phyloP scores from a whole-genome alignment of 192 early-diverging fungal genomes.

The Entrophospora sp. region DNA sequence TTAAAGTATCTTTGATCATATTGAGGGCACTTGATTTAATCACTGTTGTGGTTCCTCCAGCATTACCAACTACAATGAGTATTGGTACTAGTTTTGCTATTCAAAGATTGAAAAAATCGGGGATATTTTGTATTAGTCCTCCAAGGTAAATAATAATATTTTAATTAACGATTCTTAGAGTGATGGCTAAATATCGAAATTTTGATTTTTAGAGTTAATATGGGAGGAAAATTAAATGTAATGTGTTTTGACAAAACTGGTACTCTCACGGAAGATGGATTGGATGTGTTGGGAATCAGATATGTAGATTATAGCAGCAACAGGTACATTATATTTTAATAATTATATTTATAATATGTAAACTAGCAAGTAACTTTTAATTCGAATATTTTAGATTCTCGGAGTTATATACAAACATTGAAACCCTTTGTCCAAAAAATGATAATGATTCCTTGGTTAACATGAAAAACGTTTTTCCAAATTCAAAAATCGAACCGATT shows the following conservation, averaged over 20 bases:
- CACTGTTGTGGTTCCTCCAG: conserved; percentile 95
- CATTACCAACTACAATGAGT: conserved; percentile 94
- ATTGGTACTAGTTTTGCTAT: conserved; percentile 97
- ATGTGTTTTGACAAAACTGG: conserved; percentile 99
- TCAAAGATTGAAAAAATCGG: conserved; percentile 59
- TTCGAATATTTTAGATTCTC: background rate
- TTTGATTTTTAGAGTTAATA: conserved; percentile 61
- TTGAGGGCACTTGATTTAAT: conserved; percentile 92
- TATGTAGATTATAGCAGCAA: conserved; percentile 35
- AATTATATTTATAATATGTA: no score
- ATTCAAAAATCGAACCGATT: conserved; percentile 21
- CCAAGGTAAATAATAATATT: conserved; percentile 30
- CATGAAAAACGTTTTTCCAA: background rate
- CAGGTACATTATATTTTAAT: no score
- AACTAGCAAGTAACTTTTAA: no score
- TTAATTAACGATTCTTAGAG: no score
- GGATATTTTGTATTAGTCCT: conserved; percentile 92
- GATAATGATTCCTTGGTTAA: background rate
- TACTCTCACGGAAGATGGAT: conserved; percentile 90
- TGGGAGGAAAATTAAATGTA: conserved; percentile 91
- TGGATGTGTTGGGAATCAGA: conserved; percentile 90
- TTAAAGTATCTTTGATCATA: conserved; percentile 61
- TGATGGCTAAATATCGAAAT: no score
- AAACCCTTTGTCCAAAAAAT: background rate
- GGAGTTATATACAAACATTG: conserved; percentile 3